Evolutionary conservation across 2,329 filamentous ascomycete genomes (phyloP), one percentile per base, ranked within the genome.

Genomic region (Diplodia sapinea): DNA sequence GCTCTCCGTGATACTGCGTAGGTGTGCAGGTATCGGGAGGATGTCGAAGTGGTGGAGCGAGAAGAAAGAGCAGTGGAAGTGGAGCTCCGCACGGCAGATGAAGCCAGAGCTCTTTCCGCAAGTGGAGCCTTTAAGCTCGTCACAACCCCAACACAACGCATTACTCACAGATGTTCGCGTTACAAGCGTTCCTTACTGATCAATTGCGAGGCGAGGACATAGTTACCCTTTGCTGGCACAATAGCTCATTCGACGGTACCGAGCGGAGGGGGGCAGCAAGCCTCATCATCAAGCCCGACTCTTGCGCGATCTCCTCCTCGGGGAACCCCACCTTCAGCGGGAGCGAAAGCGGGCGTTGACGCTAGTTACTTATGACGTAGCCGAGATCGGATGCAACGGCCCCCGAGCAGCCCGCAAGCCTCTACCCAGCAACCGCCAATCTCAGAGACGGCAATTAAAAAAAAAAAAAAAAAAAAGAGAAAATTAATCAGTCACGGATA

Each of bases 71-170:
- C n/a, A 20, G 63, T 13, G 20, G 51, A n/a, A 55, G 52, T 40
- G 40, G 52, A 59, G 54, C 29, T 56, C 20, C 52, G 64, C 54
- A 43, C n/a, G 33, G 64, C 36, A 55, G 52, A 23, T 33, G 31
- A 55, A 36, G 29, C 29, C 13, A 20, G 31, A 52, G 20, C 50
- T 52, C 13, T 52, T 9, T 17, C 17, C 52, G 17, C 43, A n/a
- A 20, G n/a, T 23, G 23, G 23, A 23, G 23, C 23, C 2, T 23
- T 23, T 23, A 23, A 23, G 23, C 2, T 23, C 23, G 23, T 23
- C 23, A 23, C 23, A 23, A 23, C 23, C 23, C 23, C 23, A 23
- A 23, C 23, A 23, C 23, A 2, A 23, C 23, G 23, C 15, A 13
- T 43, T n/a, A 8, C 43, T 47, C 43, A 47, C n/a, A 7, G 17